These are phyloP conservation scores for Xylaria grammica DNA, from an alignment of 495 filamentous ascomycete genomes.

Conservation along the genomic window DNA sequence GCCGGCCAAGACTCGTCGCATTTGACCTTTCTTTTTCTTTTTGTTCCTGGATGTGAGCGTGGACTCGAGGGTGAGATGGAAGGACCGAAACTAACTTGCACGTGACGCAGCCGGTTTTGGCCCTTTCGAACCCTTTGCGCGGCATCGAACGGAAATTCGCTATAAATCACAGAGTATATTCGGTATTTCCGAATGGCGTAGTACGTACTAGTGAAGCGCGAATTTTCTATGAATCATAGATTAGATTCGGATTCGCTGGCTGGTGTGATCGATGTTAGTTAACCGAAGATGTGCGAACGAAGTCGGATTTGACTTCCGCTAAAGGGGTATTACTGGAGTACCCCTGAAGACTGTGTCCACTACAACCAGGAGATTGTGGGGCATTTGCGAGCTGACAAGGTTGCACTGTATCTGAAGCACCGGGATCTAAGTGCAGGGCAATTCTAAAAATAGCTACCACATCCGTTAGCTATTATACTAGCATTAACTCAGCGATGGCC, in stretches of 20 bases:
- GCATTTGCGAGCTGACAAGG: constrained; percentile 19
- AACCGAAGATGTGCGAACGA: not conserved
- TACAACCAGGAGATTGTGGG: constrained; percentile 1
- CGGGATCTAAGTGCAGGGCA: too few relatives aligned
- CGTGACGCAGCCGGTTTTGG: constrained; percentile 43
- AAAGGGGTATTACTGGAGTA: not conserved
- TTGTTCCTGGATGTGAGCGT: not conserved
- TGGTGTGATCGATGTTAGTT: not conserved
- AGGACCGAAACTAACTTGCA: constrained; percentile 42
- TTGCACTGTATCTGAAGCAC: too few relatives aligned
- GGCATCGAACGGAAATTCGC: constrained; percentile 30
- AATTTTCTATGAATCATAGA: too few relatives aligned
- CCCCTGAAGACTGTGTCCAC: constrained; percentile 7
- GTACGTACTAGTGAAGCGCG: not conserved
- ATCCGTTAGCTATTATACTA: too few relatives aligned
- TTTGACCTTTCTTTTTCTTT: constrained; percentile 42
- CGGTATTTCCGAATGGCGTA: not conserved
- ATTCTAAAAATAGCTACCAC: too few relatives aligned
- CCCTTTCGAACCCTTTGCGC: constrained; percentile 45
- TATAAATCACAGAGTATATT: not conserved
- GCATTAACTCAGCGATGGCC: too few relatives aligned
- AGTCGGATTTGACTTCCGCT: not conserved
- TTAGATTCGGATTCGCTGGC: not conserved
- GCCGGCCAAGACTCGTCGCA: constrained; percentile 45
- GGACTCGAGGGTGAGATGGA: constrained; percentile 10